Base-by-base conservation (phyloP, 495 filamentous ascomycete genomes). In the Podospora didyma region DNA sequence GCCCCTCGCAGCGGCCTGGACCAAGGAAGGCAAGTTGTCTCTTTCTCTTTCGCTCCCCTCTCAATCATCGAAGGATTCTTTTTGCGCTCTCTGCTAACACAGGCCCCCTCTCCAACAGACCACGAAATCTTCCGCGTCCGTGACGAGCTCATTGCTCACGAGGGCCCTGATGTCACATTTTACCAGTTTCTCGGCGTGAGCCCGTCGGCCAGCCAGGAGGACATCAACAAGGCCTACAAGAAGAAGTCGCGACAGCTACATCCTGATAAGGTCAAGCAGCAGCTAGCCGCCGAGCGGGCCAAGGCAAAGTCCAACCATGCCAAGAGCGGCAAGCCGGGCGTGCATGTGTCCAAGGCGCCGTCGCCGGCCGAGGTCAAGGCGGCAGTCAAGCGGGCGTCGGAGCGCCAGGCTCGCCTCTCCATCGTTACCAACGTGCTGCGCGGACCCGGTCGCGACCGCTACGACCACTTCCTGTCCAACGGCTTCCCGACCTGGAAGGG, bases 401-500 rank as follows among this genome's bases (percentile, higher is more conserved):
- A 90, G 61, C 84, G 89, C 61, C 92, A 92, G 69, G 81, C 89
- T 55, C 87, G 92, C 21, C 78, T 97, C 21, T 87, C 87, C 62
- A 82, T 92, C 64, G 85, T 97, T 37, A 83, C 86, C 58, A 87
- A 89, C 60, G 87, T 99, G 63, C 84, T 99, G 20, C 86, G 88
- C 52, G 91, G 93, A 1, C 75, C 84, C 2, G 75, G 75, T 20
- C 83, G 95, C 42, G 90, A 89, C 63, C 88, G 95, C 51, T 99
- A 99, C 70, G 92, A 99, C 70, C 85, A 96, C 70, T 99, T 99
- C 76, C 76, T 99, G 52, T 80, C 77, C 64, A 90, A 97, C 73
- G 94, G 94, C 20, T 99, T 99, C 73, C 94, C 94, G 11, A 85
- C 82, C 48, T 98, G 95, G 94, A 89, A 89, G 70, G 94, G 95